Percentiles rank a stretch among this genome's conserved stretches.
phyloP scores from a whole-genome alignment of 345 rosid species.

The Eucalyptus curtisii region DNA sequence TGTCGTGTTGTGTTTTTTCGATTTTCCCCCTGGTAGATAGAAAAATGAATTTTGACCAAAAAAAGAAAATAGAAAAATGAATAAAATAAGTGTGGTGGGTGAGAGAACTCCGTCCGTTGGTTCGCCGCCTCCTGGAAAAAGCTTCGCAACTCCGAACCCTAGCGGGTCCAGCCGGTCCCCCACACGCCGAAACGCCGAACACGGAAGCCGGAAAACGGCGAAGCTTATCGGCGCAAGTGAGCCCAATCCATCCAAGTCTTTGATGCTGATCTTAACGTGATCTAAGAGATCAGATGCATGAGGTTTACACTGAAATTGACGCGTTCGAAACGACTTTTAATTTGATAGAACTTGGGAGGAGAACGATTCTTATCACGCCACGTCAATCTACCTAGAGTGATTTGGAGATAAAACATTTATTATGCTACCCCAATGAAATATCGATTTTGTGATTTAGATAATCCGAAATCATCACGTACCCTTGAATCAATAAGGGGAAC shows the following conservation, averaged over 20 bases:
- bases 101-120: neutral
- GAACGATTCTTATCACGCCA: neutral
- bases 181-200: neutral
- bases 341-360: neutral
- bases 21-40: neutral
- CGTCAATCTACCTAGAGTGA: accelerated
- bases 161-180: neutral
- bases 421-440: neutral
- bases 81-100: neutral
- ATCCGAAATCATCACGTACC: neutral
- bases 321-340: neutral
- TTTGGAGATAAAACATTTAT: too few species aligned
- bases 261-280: neutral
- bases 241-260: neutral
- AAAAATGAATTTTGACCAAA: neutral
- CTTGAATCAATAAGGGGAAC: neutral
- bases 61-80: neutral
- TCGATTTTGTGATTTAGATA: neutral
- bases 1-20: neutral
- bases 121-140: neutral
- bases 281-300: neutral
- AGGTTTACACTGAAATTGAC: neutral
- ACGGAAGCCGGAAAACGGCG: neutral
- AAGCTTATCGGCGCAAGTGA: neutral
- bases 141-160: neutral